Evolutionary conservation across 306 rosid genomes (phyloP), one percentile per base, ranked within the genome.

Genomic region (Corylus heterophylla): DNA sequence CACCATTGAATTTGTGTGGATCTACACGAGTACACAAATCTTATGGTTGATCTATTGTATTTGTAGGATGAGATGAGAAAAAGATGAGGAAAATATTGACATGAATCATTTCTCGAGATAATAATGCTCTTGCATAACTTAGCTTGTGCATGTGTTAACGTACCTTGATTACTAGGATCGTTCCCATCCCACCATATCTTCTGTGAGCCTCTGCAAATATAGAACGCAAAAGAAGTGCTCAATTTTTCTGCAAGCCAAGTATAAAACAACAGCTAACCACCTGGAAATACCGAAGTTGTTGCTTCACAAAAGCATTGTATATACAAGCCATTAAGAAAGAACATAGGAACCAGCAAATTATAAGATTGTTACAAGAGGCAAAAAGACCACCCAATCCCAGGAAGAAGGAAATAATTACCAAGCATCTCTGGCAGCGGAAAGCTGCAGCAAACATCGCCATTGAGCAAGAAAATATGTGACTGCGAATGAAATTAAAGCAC

Each of bases 341-440:
- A 52, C 12, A 64, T 29, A 22, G 13, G 47, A 44, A 54, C 75
- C 22, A 62, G 54, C 11, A 49, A 74, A 63, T 52, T 39, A 67
- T 72, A 11, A 56, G 71, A 71, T 79, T 70, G 62, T 50, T 37
- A 17, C 67, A 47, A 71, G 35, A 56, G 72, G 74, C 66, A 81
- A 64, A 58, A 20, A 56, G 4, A 54, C 22, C 44, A 59, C 42
- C 54, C 64, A 45, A 55, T 73, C 27, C 61, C 66, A 83, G 75
- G 69, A 82, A 69, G 48, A 74, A 22, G 66, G 70, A 77, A 73
- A 20, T 5, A 61, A 54, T 88, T 88, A 95, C 98, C 97, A 1
- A 95, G 90, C 99, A 95, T 95, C 87, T 87, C 92, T 51, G 96
- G 90, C 55, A 95, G 89, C 0, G 98, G 98, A 87, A 95, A 95